Evolutionary conservation across 2,329 filamentous ascomycete species (phyloP).

Genomic region (Orbilia javanica): DNA sequence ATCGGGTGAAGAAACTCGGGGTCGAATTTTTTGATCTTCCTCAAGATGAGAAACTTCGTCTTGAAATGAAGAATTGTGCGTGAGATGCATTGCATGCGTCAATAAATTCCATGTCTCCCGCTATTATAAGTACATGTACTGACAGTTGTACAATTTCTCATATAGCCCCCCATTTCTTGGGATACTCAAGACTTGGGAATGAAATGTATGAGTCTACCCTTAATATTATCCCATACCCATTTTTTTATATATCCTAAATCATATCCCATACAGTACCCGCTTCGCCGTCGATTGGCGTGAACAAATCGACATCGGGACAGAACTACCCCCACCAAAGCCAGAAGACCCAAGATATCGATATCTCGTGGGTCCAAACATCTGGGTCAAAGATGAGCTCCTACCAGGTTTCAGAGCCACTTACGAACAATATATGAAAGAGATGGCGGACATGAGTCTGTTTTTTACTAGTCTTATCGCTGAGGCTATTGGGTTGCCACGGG

Average conservation of each 20-base stretch:
- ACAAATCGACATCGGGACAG: slow-evolving; percentile 87
- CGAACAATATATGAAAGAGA: slow-evolving; percentile 79
- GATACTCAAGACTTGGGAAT: slow-evolving; percentile 75
- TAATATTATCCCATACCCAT: neutral
- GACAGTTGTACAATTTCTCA: neutral
- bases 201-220: slow-evolving; percentile 68
- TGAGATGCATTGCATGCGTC: too few species aligned
- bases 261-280: slow-evolving; percentile 71
- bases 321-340: slow-evolving; percentile 75
- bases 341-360: slow-evolving; percentile 79
- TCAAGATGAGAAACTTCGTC: slow-evolving; percentile 76
- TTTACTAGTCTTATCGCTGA: slow-evolving; percentile 87
- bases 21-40: slow-evolving; percentile 82
- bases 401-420: slow-evolving; percentile 78
- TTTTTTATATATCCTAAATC: neutral
- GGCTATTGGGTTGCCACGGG: slow-evolving; percentile 77
- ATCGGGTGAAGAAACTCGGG: slow-evolving; percentile 76
- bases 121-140: neutral
- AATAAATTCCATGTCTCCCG: too few species aligned
- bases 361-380: slow-evolving; percentile 75
- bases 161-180: slow-evolving; percentile 75
- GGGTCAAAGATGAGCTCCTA: slow-evolving; percentile 75
- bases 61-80: slow-evolving; percentile 63
- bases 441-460: slow-evolving; percentile 78
- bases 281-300: slow-evolving; percentile 82